Evolutionary conservation across 1,284 basidiomycete species (phyloP).

Genomic region (Papiliotrema fonsecae): DNA sequence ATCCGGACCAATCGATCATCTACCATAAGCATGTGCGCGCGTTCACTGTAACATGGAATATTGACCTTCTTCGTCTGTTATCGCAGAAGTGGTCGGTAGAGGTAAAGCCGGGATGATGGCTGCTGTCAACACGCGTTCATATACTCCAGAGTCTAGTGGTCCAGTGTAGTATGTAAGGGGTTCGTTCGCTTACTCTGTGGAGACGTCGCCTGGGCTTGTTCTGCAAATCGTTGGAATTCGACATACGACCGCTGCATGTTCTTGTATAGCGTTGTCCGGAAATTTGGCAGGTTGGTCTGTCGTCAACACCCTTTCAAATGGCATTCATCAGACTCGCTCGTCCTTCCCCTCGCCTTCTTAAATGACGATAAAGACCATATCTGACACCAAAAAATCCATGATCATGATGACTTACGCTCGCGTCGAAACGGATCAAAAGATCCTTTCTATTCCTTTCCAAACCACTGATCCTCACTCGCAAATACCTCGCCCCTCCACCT

Average conservation of each 20-base stretch:
- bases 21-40: constrained; percentile 17
- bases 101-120: constrained; percentile 85
- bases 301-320: background rate
- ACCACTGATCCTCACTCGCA: constrained; percentile 78
- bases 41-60: background rate
- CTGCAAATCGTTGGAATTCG: constrained; percentile 88
- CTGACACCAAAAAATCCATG: too few relatives aligned
- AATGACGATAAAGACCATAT: too few relatives aligned
- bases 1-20: constrained; percentile 86
- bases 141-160: background rate
- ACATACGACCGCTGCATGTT: constrained; percentile 86
- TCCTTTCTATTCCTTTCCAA: constrained; percentile 90
- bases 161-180: too few relatives aligned
- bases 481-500: constrained; percentile 53
- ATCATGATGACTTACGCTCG: constrained; percentile 79
- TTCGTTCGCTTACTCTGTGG: constrained; percentile 59
- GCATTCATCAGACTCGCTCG: background rate
- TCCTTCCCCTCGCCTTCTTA: too few relatives aligned
- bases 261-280: constrained; percentile 78
- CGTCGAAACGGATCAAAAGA: constrained; percentile 84
- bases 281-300: constrained; percentile 87
- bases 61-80: constrained; percentile 82
- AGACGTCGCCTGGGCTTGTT: constrained; percentile 72
- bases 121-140: constrained; percentile 14
- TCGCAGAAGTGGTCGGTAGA: constrained; percentile 83